A percentile compares a stretch with the other conserved stretches of the same genome.
These are phyloP conservation scores for Naganishia kalamii DNA, from an alignment of 768 basidiomycete genomes.

Conservation along the genomic window DNA sequence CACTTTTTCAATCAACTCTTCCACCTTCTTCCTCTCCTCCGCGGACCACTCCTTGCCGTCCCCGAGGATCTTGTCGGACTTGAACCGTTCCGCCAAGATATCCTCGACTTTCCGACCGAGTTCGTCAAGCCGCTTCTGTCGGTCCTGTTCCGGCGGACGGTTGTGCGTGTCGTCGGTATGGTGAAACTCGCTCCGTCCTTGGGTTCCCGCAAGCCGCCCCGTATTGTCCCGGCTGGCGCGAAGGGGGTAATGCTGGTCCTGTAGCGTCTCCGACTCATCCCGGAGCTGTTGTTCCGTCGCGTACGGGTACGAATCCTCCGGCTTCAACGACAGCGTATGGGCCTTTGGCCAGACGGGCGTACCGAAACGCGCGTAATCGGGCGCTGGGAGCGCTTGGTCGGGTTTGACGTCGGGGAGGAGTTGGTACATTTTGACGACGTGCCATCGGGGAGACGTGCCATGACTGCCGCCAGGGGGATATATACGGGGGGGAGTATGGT, in stretches of 20 bases:
- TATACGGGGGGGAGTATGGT: too few species aligned
- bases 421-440: not conserved
- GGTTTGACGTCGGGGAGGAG: not conserved
- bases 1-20: not conserved
- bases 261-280: not conserved
- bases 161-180: not conserved
- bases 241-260: constrained; percentile 7
- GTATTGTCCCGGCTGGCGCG: constrained; percentile 9
- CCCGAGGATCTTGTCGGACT: not conserved
- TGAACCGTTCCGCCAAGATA: not conserved
- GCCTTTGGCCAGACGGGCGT: constrained; percentile 19
- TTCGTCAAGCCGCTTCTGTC: not conserved
- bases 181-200: not conserved
- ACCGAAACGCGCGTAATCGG: constrained; percentile 7
- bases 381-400: not conserved
- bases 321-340: not conserved
- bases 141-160: not conserved
- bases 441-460: too few species aligned
- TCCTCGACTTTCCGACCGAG: not conserved
- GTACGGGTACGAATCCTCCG: not conserved
- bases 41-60: not conserved
- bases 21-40: not conserved
- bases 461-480: too few species aligned
- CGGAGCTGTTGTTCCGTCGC: not conserved
- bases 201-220: constrained; percentile 14